Evolutionary conservation across 2,329 filamentous ascomycete genomes (phyloP).

Genomic region (Fusarium concolor): DNA sequence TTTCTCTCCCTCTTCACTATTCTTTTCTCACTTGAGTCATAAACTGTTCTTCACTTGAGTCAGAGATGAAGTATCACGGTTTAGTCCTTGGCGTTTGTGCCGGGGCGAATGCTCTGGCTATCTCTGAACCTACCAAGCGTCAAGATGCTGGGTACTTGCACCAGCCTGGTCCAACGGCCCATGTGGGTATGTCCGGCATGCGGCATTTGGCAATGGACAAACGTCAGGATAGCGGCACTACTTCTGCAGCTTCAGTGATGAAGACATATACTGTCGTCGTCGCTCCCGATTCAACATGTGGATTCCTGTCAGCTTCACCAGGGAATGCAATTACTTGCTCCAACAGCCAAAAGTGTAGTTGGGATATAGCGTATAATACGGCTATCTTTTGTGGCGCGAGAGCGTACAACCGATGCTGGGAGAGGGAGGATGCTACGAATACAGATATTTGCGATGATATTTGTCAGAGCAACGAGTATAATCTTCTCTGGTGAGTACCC

Average conservation of each 20-base stretch:
- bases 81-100: constrained; percentile 3
- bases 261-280: constrained; percentile 19
- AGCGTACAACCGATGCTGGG: constrained; percentile 1
- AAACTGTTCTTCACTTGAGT: too few species aligned
- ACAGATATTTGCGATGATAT: constrained; percentile 25
- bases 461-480: constrained; percentile 29
- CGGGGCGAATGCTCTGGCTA: constrained; percentile 4
- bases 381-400: constrained; percentile 17
- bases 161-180: constrained; percentile 18
- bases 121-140: constrained; percentile 19
- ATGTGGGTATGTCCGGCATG: constrained; percentile 2
- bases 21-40: not conserved
- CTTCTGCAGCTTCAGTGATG: not conserved
- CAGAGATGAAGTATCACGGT: constrained; percentile 5
- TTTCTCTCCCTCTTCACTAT: not conserved
- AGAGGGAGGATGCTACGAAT: not conserved
- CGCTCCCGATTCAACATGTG: constrained; percentile 27
- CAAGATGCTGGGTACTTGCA: constrained; percentile 8
- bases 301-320: constrained; percentile 27
- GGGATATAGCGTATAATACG: constrained; percentile 4
- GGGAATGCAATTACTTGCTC: constrained; percentile 31
- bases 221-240: too few species aligned
- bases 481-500: constrained; percentile 29
- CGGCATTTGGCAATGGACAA: constrained; percentile 13
- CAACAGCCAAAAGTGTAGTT: constrained; percentile 13